Evolutionary conservation across 2,329 filamentous ascomycete genomes (phyloP).

Genomic region (Colletotrichum sp.): DNA sequence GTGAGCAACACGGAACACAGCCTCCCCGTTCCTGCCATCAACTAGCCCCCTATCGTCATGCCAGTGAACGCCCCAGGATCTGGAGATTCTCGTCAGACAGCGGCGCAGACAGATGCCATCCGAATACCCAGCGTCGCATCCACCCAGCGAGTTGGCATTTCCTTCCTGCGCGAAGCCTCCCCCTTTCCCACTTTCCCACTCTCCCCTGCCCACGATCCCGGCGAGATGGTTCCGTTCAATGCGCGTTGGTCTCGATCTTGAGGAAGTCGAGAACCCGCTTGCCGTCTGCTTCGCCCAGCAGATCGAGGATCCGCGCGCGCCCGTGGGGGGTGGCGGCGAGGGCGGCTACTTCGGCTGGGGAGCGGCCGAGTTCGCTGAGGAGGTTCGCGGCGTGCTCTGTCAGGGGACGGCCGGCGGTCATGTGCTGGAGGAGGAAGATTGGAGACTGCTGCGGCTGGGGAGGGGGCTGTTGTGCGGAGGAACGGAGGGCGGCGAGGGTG

Average conservation of each 20-base stretch:
- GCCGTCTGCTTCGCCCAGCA: slow-evolving; percentile 34
- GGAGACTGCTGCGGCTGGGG: not conserved
- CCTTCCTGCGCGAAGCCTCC: not conserved
- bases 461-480: not conserved
- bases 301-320: slow-evolving; percentile 25
- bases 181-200: not conserved
- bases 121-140: not conserved
- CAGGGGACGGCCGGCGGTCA: slow-evolving; percentile 28
- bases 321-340: slow-evolving; percentile 23
- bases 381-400: slow-evolving; percentile 28
- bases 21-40: not conserved
- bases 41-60: not conserved
- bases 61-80: not conserved
- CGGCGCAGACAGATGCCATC: not conserved
- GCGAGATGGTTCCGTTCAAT: not conserved
- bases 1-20: not conserved
- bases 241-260: slow-evolving; percentile 17
- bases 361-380: slow-evolving; percentile 31
- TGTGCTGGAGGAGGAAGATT: not conserved
- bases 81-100: not conserved
- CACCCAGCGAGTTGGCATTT: not conserved
- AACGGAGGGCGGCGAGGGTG: slow-evolving; percentile 42
- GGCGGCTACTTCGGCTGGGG: slow-evolving; percentile 30
- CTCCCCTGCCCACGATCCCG: not conserved
- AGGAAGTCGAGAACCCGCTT: slow-evolving; percentile 34